These are phyloP conservation scores for Epithemia pelagica DNA, from an alignment of 108 stramenopile genomes.

Conservation along the genomic window DNA sequence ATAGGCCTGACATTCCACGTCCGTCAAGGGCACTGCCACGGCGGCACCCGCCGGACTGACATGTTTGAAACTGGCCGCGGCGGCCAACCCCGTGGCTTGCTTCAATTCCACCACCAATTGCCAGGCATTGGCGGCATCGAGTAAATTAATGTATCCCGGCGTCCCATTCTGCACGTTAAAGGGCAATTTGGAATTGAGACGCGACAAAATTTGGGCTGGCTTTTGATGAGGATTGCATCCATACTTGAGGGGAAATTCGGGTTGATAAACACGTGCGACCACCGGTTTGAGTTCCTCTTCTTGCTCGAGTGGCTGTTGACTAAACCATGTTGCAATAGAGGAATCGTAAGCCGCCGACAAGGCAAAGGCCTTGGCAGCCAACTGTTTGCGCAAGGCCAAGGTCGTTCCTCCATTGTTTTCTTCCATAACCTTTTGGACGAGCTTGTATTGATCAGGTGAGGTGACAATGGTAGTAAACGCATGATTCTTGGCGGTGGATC, in stretches of 20 bases:
- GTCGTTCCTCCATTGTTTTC: conserved; percentile 79
- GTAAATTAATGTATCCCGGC: conserved; percentile 98
- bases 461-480: conserved; percentile 92
- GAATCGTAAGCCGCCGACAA: conserved; percentile 90
- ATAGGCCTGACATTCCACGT: conserved; percentile 81
- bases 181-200: conserved; percentile 72
- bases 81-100: conserved; percentile 83
- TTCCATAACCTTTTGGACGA: conserved; percentile 67
- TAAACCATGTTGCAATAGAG: conserved; percentile 89
- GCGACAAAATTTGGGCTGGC: conserved; percentile 80
- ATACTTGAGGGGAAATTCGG: conserved; percentile 90
- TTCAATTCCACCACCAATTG: conserved; percentile 93
- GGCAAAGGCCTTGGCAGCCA: conserved; percentile 92
- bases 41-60: conserved; percentile 97
- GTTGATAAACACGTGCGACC: conserved; percentile 81
- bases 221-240: conserved; percentile 98
- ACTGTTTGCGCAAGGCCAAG: conserved; percentile 62
- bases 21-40: conserved; percentile 89
- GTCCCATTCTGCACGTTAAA: conserved; percentile 87
- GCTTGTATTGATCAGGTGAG: conserved; percentile 81
- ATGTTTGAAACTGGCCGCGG: conserved; percentile 98
- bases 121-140: conserved; percentile 98
- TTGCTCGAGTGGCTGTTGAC: conserved; percentile 46
- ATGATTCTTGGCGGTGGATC: conserved; percentile 98
- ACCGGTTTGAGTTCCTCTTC: conserved; percentile 37